A percentile compares a stretch with the other conserved stretches of the same genome.
phyloP scores from a whole-genome alignment of 768 basidiomycete genomes.

The Phanerochaete carnosa region DNA sequence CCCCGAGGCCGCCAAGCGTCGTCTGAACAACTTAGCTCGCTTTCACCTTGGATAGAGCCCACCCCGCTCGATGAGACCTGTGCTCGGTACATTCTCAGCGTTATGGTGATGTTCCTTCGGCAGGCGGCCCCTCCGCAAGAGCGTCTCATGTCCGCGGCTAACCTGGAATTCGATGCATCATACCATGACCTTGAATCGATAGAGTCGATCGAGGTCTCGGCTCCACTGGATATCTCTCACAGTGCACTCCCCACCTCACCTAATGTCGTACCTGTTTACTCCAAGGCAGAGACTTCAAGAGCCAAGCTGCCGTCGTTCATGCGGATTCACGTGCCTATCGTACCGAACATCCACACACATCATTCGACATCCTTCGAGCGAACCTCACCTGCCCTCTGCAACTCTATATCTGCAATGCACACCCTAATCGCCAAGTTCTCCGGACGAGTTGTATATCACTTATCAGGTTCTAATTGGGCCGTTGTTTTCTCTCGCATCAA shows the following conservation, averaged over 20 bases:
- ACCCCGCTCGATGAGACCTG: constrained; percentile 77
- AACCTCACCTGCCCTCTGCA: constrained; percentile 25
- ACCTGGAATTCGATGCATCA: constrained; percentile 55
- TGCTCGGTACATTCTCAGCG: constrained; percentile 76
- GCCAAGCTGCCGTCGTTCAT: constrained; percentile 16
- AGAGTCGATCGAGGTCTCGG: constrained; percentile 27
- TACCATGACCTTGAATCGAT: constrained; percentile 72
- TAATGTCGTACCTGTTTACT: constrained; percentile 9
- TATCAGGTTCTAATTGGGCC: constrained; percentile 87
- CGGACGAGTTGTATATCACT: constrained; percentile 77
- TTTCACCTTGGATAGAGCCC: constrained; percentile 56
- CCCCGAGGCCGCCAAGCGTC: constrained; percentile 36
- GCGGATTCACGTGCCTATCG: neutral
- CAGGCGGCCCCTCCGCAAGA: constrained; percentile 59
- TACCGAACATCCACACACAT: constrained; percentile 7
- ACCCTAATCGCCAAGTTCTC: constrained; percentile 66
- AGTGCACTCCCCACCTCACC: constrained; percentile 14
- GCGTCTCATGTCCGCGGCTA: constrained; percentile 56
- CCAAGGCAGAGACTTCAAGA: neutral
- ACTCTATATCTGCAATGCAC: constrained; percentile 40
- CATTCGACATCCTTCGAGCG: constrained; percentile 24
- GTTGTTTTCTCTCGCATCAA: constrained; percentile 72
- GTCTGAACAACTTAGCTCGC: constrained; percentile 39
- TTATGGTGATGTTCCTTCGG: constrained; percentile 80
- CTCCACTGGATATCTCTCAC: constrained; percentile 9